Evolutionary conservation across 2,329 filamentous ascomycete genomes (phyloP), one percentile per base, ranked within the genome.

Genomic region (Tolypocladium tundrense): DNA sequence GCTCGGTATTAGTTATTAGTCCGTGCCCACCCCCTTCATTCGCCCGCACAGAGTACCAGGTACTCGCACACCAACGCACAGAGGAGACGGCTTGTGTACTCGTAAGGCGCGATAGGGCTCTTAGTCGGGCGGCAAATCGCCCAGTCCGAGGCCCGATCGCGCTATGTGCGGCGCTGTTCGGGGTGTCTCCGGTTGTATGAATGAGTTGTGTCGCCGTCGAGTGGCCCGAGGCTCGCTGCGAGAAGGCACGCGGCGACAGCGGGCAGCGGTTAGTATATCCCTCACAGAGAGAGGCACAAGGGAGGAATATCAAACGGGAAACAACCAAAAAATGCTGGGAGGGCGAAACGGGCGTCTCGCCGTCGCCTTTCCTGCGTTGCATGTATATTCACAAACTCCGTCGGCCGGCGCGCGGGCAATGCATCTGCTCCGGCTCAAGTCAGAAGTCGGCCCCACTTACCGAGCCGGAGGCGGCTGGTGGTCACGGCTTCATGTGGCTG

Each of bases 401-500:
- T 33, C 27, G 7, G 31, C 16, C 24, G 27, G 27, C 8, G 45
- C 14, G 48, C 45, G 7, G 45, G 5, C 24, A 19, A 3, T 19
- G 16, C 21, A 14, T 19, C 42, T 39, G 37, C 13, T 9, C 13
- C 8, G 45, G 24, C 48, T 21, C 48, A 13, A 13, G 31, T 33
- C 48, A n/a, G 48, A 55, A 21, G 31, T 16, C 56, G 56, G 56
- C 51, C 51, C 56, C 56, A 54, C 51, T 33, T 57, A 50, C 56
- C 56, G 51, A 57, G 19, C 56, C 56, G 51, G 37, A 48, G 56
- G 9, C 39, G 13, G 52, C 9, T 31, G 19, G n/a, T 24, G 35
- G 24, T 3, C 37, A 16, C 21, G 37, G 37, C 53, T 21, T 16
- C 39, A 24, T 11, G n/a, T 39, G 53, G 37, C 37, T 54, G 37